Conservation (phyloP, 1,284 basidiomycete species). For the Filobasidium uniguttulatum region DNA sequence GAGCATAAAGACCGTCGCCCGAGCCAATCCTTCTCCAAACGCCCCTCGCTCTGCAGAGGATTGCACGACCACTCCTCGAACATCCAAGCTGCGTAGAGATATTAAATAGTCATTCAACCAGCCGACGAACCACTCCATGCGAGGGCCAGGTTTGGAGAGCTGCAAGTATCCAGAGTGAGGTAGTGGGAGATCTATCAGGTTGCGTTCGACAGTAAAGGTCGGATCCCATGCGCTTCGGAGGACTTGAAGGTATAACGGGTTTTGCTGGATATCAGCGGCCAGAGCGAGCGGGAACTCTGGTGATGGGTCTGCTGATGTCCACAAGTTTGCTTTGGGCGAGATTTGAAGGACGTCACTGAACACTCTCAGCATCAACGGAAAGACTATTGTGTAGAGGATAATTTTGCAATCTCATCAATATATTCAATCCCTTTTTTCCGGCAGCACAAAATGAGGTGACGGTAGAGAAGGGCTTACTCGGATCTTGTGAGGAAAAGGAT, state of each 20-base stretch:
- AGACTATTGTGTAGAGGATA: no score
- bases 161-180: neutral
- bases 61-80: slow-evolving; percentile 15
- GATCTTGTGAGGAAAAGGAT: slow-evolving; percentile 26
- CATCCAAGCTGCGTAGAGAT: slow-evolving; percentile 8
- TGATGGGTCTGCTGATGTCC: slow-evolving; percentile 47
- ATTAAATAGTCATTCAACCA: slow-evolving; percentile 10
- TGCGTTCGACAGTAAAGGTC: neutral
- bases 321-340: slow-evolving; percentile 48
- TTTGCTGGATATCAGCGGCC: slow-evolving; percentile 70
- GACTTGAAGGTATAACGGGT: slow-evolving; percentile 46
- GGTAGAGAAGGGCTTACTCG: slow-evolving; percentile 30
- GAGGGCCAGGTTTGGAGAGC: neutral
- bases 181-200: neutral
- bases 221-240: slow-evolving; percentile 30
- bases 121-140: slow-evolving; percentile 6
- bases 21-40: slow-evolving; percentile 55
- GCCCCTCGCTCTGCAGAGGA: slow-evolving; percentile 44
- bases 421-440: no score
- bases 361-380: slow-evolving; percentile 46
- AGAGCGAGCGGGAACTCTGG: slow-evolving; percentile 48
- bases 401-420: no score
- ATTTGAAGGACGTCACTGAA: slow-evolving; percentile 40
- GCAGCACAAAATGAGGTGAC: no score
- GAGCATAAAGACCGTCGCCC: slow-evolving; percentile 54